Evolutionary conservation across 805 yeast genomes (phyloP), one percentile per base, ranked within the genome.

Genomic region (Lachancea kluyveri): DNA sequence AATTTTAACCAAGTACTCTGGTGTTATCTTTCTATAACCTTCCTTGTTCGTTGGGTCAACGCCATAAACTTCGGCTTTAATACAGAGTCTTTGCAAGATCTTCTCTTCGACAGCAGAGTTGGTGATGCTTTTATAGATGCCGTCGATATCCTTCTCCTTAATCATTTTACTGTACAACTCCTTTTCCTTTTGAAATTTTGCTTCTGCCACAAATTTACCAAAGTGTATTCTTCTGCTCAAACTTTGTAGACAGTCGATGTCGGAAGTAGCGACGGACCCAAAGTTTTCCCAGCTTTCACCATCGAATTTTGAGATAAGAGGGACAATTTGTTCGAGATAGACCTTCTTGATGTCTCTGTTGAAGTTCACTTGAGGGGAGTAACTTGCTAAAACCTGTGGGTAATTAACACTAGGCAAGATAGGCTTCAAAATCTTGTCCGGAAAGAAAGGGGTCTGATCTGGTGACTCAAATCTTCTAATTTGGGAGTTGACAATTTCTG

Each of bases 171-270:
- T 74, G 63, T 78, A 86, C 30, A 56, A 57, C 30, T 72, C 83
- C 21, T 65, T 68, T 39, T 88, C 92, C 17, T 67, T 62, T 47
- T 69, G 77, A 58, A 76, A 92, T 60, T 92, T 92, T 26, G 95
- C 82, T 57, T 92, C 98, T 4, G 98, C 98, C 7, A 92, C 98
- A 66, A 90, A 92, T 60, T 83, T 84, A 30, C 98, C 98, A 61
- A 90, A 92, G 60, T 92, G 98, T 45, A 92, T 85, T 54, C 98
- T 72, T 49, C 98, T 70, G 6, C 95, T 82, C 26, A 92, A 62
- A 4, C 95, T 79, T 58, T 92, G 96, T 43, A 92, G 67, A 43
- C 82, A 75, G 44, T 83, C 94, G 36, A 90, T 82, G 54, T 92
- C 98, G 41, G 85, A 68, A 23, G 76, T 64, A 3, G 94, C 79